Evolutionary conservation across 2,329 filamentous ascomycete genomes (phyloP).

Genomic region (Exophiala xenobiotica): DNA sequence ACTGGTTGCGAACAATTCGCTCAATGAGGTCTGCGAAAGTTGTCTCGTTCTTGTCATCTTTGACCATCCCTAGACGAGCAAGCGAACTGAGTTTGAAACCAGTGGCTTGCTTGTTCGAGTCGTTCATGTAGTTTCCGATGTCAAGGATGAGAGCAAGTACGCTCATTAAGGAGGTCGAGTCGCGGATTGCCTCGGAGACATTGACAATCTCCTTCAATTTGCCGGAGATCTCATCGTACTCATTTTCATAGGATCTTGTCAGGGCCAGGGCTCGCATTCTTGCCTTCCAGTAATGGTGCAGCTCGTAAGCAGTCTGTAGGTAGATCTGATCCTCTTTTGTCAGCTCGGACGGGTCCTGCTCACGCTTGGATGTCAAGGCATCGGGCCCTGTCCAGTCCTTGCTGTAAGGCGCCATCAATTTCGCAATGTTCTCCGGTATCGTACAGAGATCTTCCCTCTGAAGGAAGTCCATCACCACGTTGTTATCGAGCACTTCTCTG

Average conservation of each 20-base stretch:
- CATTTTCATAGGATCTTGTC: constrained; percentile 77
- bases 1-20: constrained; percentile 92
- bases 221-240: constrained; percentile 86
- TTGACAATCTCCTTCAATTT: constrained; percentile 83
- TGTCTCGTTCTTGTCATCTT: constrained; percentile 97
- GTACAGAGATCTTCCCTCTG: constrained; percentile 90
- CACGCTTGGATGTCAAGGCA: constrained; percentile 71
- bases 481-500: constrained; percentile 79
- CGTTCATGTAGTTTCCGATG: constrained; percentile 99
- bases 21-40: constrained; percentile 95
- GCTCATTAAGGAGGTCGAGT: constrained; percentile 92
- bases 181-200: constrained; percentile 84
- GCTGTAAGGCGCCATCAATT: constrained; percentile 91
- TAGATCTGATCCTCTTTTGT: constrained; percentile 96
- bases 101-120: constrained; percentile 94
- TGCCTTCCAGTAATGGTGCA: constrained; percentile 98
- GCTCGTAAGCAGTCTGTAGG: constrained; percentile 85
- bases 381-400: constrained; percentile 94
- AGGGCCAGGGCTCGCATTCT: constrained; percentile 87
- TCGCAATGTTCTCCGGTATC: constrained; percentile 84
- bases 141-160: constrained; percentile 93
- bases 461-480: constrained; percentile 93
- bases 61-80: constrained; percentile 91
- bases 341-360: constrained; percentile 82
- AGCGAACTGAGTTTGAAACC: constrained; percentile 98